Base-by-base conservation (phyloP, 2,329 filamentous ascomycete genomes). In the Trichophyton benhamiae region DNA sequence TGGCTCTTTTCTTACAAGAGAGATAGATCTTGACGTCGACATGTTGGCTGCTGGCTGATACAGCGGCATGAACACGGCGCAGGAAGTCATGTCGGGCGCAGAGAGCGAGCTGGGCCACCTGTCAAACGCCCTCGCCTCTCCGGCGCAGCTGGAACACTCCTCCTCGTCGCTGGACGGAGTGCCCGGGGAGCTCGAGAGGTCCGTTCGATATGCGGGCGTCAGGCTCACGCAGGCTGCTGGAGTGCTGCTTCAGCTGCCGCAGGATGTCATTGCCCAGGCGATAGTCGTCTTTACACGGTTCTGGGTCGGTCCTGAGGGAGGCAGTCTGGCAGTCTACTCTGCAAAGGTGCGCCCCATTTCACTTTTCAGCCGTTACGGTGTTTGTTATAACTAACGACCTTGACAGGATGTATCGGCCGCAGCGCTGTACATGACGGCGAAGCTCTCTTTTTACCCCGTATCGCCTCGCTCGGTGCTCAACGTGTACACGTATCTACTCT, bases 231-330 rank as follows among this genome's bases (percentile, higher is more conserved):
- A 79, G 63, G 71, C 76, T 2, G 78, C 78, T 8, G 78, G 78
- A 0, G 81, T 95, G 58, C 82, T 97, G 17, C 81, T 99, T 2
- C 84, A 89, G 57, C 80, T 97, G 44, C 88, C 90, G 5, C 91
- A 96, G 71, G 89, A 91, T 67, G 84, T 89, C 44, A 89, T 94
- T 44, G 88, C 91, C 3, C 88, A 91, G 69, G 89, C 91, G 2
- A 89, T 91, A 69, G 84, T 96, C 46, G 75, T 94, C 0, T 83
- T 95, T 38, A 86, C 87, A 59, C 83, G 92, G 13, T 94, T 90
- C 75, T 95, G 88, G 87, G 77, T 90, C 30, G 76, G 76, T 0
- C 65, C 74, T 15, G 76, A 78, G 59, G 76, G 76, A 4, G 76
- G 75, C 9, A 78, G 76, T 65, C 68, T 77, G 53, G 69, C 70